phyloP scores from a whole-genome alignment of 2,329 filamentous ascomycete genomes.

The Penicillium sp. region DNA sequence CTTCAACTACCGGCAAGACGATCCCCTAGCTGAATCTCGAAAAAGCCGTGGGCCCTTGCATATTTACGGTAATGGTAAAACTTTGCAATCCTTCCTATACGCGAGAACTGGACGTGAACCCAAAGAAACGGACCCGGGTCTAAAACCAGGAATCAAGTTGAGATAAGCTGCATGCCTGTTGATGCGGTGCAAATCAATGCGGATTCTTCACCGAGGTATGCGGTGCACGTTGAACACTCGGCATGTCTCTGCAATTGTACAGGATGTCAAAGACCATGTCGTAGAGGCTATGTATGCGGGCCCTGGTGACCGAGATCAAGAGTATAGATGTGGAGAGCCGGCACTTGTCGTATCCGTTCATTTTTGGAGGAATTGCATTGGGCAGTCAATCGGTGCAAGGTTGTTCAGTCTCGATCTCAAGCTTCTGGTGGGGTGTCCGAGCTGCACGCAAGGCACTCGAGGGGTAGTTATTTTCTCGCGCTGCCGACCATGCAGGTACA shows the following conservation, averaged over 20 bases:
- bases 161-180: not conserved
- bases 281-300: no score
- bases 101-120: not conserved
- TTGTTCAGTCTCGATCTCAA: not conserved
- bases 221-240: not conserved
- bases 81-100: not conserved
- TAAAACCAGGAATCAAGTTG: not conserved
- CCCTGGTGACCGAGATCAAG: not conserved
- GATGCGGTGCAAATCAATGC: not conserved
- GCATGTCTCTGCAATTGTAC: not conserved
- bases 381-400: not conserved
- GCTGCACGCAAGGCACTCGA: slow-evolving; percentile 4
- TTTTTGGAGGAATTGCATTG: not conserved
- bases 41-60: not conserved
- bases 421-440: slow-evolving; percentile 4
- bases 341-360: not conserved
- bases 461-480: not conserved
- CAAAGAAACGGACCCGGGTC: not conserved
- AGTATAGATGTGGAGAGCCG: not conserved
- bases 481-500: slow-evolving; percentile 15
- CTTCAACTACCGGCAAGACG: slow-evolving; percentile 3
- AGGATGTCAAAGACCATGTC: not conserved
- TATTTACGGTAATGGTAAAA: not conserved
- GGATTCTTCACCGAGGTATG: not conserved
- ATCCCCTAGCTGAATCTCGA: not conserved